phyloP scores from a whole-genome alignment of 78 protist genomes.

The Mantamonas sphyraenae region DNA sequence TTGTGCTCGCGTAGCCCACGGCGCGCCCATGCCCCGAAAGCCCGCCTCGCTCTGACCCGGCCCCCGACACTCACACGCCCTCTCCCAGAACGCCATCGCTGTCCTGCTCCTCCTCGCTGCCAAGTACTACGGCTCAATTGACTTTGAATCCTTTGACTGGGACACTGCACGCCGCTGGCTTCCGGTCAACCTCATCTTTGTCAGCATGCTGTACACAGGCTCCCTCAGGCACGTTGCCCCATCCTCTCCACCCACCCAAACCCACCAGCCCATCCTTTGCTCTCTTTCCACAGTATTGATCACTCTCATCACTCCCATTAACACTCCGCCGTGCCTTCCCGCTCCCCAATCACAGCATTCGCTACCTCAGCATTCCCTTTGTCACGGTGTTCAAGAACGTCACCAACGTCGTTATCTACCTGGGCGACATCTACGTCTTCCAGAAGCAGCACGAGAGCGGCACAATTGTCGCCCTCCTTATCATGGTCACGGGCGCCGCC shows the following conservation, averaged over 20 bases:
- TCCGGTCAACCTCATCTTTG: slow-evolving; percentile 7
- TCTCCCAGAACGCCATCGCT: not conserved
- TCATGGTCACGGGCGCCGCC: not conserved
- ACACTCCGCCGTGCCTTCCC: not conserved
- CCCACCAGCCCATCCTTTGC: not conserved
- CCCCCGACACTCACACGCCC: too few species aligned
- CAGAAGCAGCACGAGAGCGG: not conserved
- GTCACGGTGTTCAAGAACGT: slow-evolving; percentile 22
- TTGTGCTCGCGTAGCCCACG: not conserved
- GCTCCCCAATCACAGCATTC: not conserved
- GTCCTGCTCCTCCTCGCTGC: not conserved
- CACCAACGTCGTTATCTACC: slow-evolving; percentile 9
- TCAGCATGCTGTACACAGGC: slow-evolving; percentile 9
- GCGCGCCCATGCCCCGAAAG: too few species aligned
- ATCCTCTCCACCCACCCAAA: not conserved
- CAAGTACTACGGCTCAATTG: not conserved
- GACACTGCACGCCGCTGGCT: not conserved
- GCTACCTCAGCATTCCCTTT: slow-evolving; percentile 1
- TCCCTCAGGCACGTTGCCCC: too few species aligned
- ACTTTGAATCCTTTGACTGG: not conserved
- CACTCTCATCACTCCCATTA: not conserved
- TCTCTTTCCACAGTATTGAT: too few species aligned
- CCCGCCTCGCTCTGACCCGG: too few species aligned
- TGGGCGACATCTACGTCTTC: slow-evolving; percentile 9
- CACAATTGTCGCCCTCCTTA: not conserved